phyloP scores from a whole-genome alignment of 805 yeast genomes.

The Candida ortonii region DNA sequence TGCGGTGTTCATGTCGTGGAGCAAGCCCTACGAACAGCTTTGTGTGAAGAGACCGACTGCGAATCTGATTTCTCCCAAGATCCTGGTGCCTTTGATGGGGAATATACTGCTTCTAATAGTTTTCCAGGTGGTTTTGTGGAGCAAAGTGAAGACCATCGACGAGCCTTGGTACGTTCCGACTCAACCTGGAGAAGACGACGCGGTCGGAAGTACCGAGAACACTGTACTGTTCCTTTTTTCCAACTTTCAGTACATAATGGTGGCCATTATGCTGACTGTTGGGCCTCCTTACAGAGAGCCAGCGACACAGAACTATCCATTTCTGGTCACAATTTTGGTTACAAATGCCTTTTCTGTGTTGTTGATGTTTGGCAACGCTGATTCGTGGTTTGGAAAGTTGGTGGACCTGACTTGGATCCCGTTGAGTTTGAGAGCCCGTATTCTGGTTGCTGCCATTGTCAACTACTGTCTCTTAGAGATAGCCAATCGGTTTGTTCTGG shows the following conservation, averaged over 20 bases:
- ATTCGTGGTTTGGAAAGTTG: conserved; percentile 56
- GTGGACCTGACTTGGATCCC: conserved; percentile 75
- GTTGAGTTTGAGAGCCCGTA: conserved; percentile 44
- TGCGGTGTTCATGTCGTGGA: conserved; percentile 98
- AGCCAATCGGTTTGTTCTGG: conserved; percentile 46
- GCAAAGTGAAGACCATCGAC: conserved; percentile 40
- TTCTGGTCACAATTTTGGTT: conserved; percentile 55
- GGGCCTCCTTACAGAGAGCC: conserved; percentile 94
- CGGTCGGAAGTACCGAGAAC: conserved; percentile 85
- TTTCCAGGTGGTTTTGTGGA: conserved; percentile 74
- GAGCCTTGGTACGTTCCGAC: conserved; percentile 80
- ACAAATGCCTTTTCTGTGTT: conserved; percentile 49
- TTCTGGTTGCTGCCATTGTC: conserved; percentile 43
- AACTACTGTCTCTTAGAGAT: conserved; percentile 49
- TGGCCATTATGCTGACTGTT: conserved; percentile 78
- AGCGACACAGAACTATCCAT: conserved; percentile 63
- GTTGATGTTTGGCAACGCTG: conserved; percentile 54
- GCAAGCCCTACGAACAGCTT: conserved; percentile 65
- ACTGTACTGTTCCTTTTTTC: conserved; percentile 78
- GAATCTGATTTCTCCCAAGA: conserved; percentile 84
- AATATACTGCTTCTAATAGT: conserved; percentile 61
- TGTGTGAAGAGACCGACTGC: conserved; percentile 86
- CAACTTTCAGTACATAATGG: conserved; percentile 83
- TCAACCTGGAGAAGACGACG: conserved; percentile 75
- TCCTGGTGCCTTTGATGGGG: conserved; percentile 77